A percentile compares a stretch with the other conserved stretches of the same genome.
phyloP scores from a whole-genome alignment of 2,329 filamentous ascomycete species.

The Cytospora chrysosperma region DNA sequence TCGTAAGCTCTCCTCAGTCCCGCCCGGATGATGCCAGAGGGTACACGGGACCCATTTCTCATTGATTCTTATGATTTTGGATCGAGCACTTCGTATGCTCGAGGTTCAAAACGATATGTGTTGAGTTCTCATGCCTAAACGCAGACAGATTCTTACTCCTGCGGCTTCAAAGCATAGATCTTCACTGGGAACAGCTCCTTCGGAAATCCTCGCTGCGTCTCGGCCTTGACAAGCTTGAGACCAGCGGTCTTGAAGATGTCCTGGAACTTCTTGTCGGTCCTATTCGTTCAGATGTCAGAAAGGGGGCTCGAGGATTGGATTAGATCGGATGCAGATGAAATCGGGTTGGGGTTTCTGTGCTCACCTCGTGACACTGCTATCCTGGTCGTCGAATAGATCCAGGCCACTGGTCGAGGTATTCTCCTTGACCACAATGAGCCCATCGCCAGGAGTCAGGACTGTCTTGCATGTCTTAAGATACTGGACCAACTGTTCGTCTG shows the following conservation, averaged over 20 bases:
- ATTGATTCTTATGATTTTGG: too few species aligned
- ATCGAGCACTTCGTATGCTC: too few species aligned
- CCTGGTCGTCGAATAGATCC: constrained; percentile 73
- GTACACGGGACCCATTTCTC: too few species aligned
- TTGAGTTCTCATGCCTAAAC: neutral
- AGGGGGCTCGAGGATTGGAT: neutral
- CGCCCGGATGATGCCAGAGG: too few species aligned
- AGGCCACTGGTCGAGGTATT: constrained; percentile 60
- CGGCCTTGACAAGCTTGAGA: constrained; percentile 65
- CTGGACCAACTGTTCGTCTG: constrained; percentile 66
- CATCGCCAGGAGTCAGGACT: constrained; percentile 38
- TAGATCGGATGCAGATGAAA: neutral
- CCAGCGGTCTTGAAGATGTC: constrained; percentile 68
- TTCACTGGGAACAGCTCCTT: constrained; percentile 69
- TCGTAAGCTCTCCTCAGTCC: too few species aligned
- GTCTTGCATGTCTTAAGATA: constrained; percentile 64
- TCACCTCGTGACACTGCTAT: constrained; percentile 73
- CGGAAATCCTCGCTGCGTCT: constrained; percentile 72
- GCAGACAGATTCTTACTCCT: constrained; percentile 7
- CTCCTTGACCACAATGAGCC: constrained; percentile 75
- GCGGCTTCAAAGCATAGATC: constrained; percentile 71
- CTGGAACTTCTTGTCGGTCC: constrained; percentile 71
- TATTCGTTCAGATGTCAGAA: constrained; percentile 31
- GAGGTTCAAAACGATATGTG: neutral
- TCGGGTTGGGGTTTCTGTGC: constrained; percentile 20